A percentile compares a stretch with the other conserved stretches of the same genome.
Conservation (phyloP, 345 rosid genomes). For the Moricandia arvensis region DNA sequence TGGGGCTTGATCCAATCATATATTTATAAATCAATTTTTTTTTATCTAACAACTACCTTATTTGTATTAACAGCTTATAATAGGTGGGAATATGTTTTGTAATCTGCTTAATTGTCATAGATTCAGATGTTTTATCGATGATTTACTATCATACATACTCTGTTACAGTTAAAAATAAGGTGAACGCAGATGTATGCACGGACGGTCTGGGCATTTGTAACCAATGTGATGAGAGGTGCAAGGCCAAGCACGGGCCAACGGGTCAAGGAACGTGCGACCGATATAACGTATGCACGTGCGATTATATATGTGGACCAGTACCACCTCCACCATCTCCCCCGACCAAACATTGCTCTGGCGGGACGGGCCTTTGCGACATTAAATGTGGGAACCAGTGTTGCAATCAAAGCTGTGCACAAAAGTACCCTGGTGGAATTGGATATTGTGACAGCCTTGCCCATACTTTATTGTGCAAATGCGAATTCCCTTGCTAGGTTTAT, state of each 20-base stretch:
- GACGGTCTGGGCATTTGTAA: background rate
- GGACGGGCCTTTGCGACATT: background rate
- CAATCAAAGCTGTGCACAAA: slow-evolving; percentile 22
- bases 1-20: background rate
- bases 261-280: background rate
- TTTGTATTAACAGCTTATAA: background rate
- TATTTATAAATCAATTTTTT: background rate
- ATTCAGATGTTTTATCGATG: background rate
- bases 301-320: slow-evolving; percentile 1
- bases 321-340: background rate
- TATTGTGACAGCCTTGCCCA: slow-evolving; percentile 4
- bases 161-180: background rate
- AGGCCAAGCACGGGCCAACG: slow-evolving; percentile 2
- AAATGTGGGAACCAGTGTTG: slow-evolving; percentile 11
- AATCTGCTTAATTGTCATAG: background rate
- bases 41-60: background rate
- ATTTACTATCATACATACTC: background rate
- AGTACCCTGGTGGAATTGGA: slow-evolving; percentile 12
- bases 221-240: slow-evolving; percentile 23
- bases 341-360: background rate
- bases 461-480: background rate
- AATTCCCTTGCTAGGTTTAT: background rate
- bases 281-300: background rate
- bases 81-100: background rate
- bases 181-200: background rate